A percentile compares a stretch with the other conserved stretches of the same genome.
phyloP scores from a whole-genome alignment of 805 yeast species.

The Lachancea sp. region DNA sequence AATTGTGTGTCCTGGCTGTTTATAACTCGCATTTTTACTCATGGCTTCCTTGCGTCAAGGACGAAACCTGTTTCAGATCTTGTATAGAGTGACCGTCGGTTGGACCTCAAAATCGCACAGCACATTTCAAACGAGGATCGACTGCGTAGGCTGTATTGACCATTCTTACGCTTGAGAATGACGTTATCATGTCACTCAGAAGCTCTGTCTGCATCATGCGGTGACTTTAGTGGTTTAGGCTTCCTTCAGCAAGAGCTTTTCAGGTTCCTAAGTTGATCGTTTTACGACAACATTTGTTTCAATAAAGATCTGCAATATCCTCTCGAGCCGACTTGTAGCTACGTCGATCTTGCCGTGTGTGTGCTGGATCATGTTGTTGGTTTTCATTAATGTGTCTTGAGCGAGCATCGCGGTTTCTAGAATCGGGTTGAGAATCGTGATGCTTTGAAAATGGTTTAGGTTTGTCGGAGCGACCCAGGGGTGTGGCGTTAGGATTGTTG shows the following conservation, averaged over 20 bases:
- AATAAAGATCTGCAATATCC: constrained; percentile 12
- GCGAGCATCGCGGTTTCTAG: background rate
- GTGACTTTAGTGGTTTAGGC: background rate
- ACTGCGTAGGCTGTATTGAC: background rate
- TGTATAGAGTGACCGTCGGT: background rate
- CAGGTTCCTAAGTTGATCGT: background rate
- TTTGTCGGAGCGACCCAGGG: background rate
- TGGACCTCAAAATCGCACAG: constrained; percentile 2
- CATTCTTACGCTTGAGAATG: too few species aligned
- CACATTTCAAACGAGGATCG: background rate
- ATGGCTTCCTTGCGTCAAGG: background rate
- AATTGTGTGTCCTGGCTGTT: background rate
- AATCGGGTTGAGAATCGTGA: background rate
- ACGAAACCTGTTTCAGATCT: constrained; percentile 1
- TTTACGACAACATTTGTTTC: background rate
- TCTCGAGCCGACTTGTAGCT: constrained; percentile 4
- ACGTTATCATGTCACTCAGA: too few species aligned
- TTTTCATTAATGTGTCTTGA: background rate
- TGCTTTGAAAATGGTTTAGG: background rate
- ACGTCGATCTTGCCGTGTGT: background rate
- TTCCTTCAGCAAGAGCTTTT: background rate
- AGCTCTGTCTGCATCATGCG: too few species aligned
- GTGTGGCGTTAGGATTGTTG: constrained; percentile 1
- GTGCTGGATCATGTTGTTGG: background rate
- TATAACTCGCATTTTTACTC: background rate